Percentiles rank a stretch among this genome's conserved stretches.
phyloP scores from a whole-genome alignment of 2,329 filamentous ascomycete species.

The Leptoxyphium fumago region DNA sequence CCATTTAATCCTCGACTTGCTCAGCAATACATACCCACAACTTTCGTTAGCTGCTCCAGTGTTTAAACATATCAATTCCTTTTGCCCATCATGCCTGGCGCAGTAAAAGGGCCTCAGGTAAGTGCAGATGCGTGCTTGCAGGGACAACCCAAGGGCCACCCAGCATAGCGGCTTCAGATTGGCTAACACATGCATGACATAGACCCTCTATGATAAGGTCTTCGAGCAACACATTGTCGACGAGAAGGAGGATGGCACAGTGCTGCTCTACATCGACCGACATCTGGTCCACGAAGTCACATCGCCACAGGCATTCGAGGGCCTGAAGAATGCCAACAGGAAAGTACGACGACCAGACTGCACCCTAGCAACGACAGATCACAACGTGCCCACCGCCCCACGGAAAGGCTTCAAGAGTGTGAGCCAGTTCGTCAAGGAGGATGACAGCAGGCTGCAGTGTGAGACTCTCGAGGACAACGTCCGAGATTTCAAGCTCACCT shows the following conservation, averaged over 20 bases:
- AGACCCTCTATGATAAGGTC: conserved; percentile 94
- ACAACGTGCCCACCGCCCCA: conserved; percentile 87
- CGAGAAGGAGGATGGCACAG: conserved; percentile 83
- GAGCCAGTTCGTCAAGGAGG: conserved; percentile 83
- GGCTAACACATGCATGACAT: no score
- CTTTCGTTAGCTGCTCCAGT: conserved; percentile 3
- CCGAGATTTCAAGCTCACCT: conserved; percentile 88
- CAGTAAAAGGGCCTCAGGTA: conserved; percentile 19
- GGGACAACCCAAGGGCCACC: no score
- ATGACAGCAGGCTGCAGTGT: conserved; percentile 85
- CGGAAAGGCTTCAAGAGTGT: conserved; percentile 90
- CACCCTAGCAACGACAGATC: conserved; percentile 90
- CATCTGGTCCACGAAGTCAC: conserved; percentile 98
- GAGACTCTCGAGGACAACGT: conserved; percentile 95
- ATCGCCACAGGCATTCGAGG: conserved; percentile 96
- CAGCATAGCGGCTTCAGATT: no score
- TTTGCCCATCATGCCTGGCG: conserved; percentile 10
- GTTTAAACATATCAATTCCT: no score
- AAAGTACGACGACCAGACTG: conserved; percentile 88
- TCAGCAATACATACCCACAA: not conserved
- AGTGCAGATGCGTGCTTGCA: not conserved
- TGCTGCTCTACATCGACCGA: conserved; percentile 86
- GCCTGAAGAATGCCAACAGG: conserved; percentile 74
- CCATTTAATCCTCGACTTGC: not conserved
- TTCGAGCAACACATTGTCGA: conserved; percentile 89